Conservation (phyloP, 257 asterid species). For the Craterostigma plantagineum region DNA sequence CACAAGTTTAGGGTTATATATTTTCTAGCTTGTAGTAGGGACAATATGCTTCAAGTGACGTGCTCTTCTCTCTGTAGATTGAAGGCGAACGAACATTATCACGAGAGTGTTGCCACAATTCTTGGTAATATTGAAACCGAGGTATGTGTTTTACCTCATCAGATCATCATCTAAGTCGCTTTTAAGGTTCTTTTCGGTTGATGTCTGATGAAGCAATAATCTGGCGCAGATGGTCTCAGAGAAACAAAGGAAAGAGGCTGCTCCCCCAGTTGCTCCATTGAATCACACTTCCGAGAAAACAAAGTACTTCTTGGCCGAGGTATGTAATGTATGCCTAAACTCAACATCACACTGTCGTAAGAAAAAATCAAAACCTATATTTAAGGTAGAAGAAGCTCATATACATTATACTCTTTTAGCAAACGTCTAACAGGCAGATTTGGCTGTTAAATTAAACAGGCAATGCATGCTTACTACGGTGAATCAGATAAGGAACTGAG, state of each 20-base stretch:
- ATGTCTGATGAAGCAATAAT: constrained; percentile 10
- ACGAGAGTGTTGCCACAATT: constrained; percentile 85
- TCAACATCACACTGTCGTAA: background rate
- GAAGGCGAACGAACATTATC: constrained; percentile 85
- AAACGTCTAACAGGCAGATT: background rate
- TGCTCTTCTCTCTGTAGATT: constrained; percentile 23
- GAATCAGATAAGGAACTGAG: constrained; percentile 71
- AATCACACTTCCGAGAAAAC: constrained; percentile 47
- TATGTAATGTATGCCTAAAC: constrained; percentile 15
- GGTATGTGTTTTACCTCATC: constrained; percentile 23
- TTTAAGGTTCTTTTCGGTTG: too few relatives aligned
- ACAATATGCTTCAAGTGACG: constrained; percentile 8
- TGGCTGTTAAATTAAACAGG: constrained; percentile 24
- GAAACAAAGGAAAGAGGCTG: constrained; percentile 93
- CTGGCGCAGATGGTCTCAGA: constrained; percentile 69
- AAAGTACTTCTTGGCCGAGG: constrained; percentile 89
- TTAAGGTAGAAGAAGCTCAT: background rate
- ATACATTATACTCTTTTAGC: constrained; percentile 5
- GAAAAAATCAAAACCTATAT: background rate
- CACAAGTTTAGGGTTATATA: too few relatives aligned
- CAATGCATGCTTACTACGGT: constrained; percentile 58
- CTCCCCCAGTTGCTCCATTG: constrained; percentile 61
- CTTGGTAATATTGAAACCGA: constrained; percentile 84
- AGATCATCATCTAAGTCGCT: too few relatives aligned
- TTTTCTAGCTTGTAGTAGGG: background rate